Percentiles rank a stretch among this genome's conserved stretches.
Evolutionary conservation across 2,329 filamentous ascomycete genomes (phyloP).

Genomic region (Colletotrichum endophyticum): DNA sequence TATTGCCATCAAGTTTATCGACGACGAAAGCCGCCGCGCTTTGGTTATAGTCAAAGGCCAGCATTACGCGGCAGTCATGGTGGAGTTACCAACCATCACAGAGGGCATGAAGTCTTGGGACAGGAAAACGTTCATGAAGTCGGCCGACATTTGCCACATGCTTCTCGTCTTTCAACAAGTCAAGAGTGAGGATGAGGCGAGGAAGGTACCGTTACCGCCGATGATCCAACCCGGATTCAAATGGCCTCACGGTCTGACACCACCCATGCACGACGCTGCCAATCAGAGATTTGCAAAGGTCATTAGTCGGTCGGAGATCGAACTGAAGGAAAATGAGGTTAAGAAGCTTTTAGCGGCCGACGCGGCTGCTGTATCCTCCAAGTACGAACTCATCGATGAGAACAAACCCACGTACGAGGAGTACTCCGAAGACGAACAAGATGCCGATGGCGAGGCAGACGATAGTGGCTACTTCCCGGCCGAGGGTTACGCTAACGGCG

Average conservation of each 20-base stretch:
- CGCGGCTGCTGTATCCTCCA: constrained; percentile 61
- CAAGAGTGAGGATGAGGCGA: constrained; percentile 68
- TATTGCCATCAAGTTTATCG: constrained; percentile 80
- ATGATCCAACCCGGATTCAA: constrained; percentile 73
- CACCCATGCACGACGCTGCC: constrained; percentile 84
- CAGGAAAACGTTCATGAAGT: constrained; percentile 85
- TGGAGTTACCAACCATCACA: constrained; percentile 85
- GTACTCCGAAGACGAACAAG: constrained; percentile 65
- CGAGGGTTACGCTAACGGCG: constrained; percentile 31
- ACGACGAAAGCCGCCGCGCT: constrained; percentile 74
- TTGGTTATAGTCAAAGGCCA: constrained; percentile 72
- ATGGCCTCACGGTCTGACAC: constrained; percentile 86
- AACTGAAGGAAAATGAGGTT: constrained; percentile 82
- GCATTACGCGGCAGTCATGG: constrained; percentile 77
- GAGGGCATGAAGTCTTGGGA: constrained; percentile 96
- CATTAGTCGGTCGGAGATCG: constrained; percentile 81
- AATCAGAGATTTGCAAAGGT: constrained; percentile 85
- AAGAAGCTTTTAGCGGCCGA: constrained; percentile 76
- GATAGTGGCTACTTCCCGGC: constrained; percentile 45
- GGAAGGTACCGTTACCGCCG: constrained; percentile 69
- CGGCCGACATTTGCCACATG: constrained; percentile 89
- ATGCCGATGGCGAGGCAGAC: constrained; percentile 50
- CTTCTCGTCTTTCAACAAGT: constrained; percentile 77
- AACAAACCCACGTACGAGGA: constrained; percentile 42
- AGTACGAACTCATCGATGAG: constrained; percentile 70